These are phyloP conservation scores for Lipomyces yamanashiensis DNA, from an alignment of 805 yeast species.

Conservation along the genomic window DNA sequence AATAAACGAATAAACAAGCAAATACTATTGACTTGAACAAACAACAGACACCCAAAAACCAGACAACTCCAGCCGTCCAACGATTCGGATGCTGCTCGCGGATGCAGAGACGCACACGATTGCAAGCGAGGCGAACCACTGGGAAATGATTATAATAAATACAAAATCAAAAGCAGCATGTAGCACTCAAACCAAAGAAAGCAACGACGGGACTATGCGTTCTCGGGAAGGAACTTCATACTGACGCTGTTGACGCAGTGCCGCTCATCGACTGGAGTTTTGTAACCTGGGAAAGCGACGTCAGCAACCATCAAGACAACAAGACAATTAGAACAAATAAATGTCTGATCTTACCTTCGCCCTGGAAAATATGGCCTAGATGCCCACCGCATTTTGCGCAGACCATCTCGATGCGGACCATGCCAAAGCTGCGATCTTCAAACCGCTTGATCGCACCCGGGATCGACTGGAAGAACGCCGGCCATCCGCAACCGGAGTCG, in stretches of 20 bases:
- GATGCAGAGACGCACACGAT: no score
- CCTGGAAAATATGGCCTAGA: constrained; percentile 91
- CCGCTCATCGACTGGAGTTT: constrained; percentile 85
- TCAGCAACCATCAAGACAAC: not conserved
- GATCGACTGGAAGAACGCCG: constrained; percentile 88
- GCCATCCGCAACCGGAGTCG: constrained; percentile 97
- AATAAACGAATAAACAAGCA: no score
- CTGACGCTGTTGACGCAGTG: constrained; percentile 93
- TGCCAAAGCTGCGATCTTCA: constrained; percentile 70
- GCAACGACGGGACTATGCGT: constrained; percentile 7
- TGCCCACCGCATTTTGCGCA: constrained; percentile 92
- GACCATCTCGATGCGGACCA: constrained; percentile 85
- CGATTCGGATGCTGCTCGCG: no score
- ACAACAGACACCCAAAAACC: no score
- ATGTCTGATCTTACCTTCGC: constrained; percentile 60
- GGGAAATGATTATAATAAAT: not conserved
- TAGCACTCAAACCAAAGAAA: not conserved
- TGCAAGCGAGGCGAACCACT: not conserved
- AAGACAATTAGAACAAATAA: not conserved
- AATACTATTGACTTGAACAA: no score
- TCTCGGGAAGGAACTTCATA: constrained; percentile 58
- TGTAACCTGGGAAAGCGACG: constrained; percentile 52
- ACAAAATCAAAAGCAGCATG: not conserved
- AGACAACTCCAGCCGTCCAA: no score
- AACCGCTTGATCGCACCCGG: constrained; percentile 73